Conservation (phyloP, 371 early-diverging fungal genomes). For the Batkoa obscura region DNA sequence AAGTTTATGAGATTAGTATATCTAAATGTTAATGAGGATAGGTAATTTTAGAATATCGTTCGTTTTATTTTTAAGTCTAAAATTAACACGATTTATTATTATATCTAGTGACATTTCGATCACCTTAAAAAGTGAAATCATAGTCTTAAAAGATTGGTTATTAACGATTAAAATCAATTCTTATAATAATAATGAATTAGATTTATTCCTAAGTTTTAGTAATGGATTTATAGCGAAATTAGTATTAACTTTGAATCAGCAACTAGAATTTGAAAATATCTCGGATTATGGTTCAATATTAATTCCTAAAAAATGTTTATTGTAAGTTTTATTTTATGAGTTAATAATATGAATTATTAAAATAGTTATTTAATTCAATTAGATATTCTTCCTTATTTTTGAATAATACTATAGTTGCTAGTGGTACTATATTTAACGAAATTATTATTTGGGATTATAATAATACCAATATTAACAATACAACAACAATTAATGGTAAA, state of each 20-base stretch:
- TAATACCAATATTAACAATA: background rate
- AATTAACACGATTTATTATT: too few species aligned
- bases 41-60: background rate
- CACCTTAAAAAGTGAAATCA: background rate
- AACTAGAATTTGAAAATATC: background rate
- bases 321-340: background rate
- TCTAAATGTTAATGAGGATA: background rate
- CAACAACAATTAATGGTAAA: background rate
- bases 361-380: background rate
- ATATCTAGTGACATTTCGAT: too few species aligned
- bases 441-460: background rate
- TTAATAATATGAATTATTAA: background rate
- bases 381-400: background rate
- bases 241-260: background rate
- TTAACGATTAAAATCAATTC: background rate
- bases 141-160: background rate
- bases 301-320: background rate
- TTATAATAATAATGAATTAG: background rate
- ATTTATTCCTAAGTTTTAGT: background rate
- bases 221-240: background rate
- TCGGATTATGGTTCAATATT: background rate
- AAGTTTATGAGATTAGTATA: background rate
- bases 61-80: too few species aligned
- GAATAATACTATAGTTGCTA: background rate
- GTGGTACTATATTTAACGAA: background rate